Percentiles rank a stretch among this genome's conserved stretches.
Conservation (phyloP, 2,329 filamentous ascomycete genomes). For the Epichloe aotearoae region DNA sequence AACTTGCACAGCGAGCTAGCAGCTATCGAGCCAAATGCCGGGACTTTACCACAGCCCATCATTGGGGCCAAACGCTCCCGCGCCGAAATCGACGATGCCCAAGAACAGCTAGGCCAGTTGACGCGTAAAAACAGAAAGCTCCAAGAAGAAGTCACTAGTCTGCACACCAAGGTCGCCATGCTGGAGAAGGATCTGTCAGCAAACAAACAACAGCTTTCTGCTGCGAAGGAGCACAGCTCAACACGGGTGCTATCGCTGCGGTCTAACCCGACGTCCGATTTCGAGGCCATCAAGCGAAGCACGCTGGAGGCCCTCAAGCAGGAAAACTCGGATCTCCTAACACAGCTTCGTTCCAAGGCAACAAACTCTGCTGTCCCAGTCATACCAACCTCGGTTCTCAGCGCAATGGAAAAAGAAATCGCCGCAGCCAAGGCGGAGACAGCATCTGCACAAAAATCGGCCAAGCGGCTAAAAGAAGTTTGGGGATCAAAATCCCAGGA, state of each 20-base stretch:
- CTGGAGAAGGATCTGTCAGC: conserved; percentile 66
- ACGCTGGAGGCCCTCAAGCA: conserved; percentile 65
- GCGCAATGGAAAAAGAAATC: conserved; percentile 62
- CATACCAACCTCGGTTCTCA: conserved; percentile 66
- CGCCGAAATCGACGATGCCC: conserved; percentile 45
- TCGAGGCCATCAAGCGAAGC: conserved; percentile 69
- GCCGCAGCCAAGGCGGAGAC: conserved; percentile 56
- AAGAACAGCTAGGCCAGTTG: conserved; percentile 67
- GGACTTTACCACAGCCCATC: conserved; percentile 21
- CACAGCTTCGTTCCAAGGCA: conserved; percentile 45
- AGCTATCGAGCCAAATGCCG: conserved; percentile 37
- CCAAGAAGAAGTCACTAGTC: conserved; percentile 59
- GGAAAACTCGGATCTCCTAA: conserved; percentile 74
- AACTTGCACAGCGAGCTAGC: conserved; percentile 62
- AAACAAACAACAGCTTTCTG: conserved; percentile 56
- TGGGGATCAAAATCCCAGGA: conserved; percentile 85
- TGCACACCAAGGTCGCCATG: conserved; percentile 57
- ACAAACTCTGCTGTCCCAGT: conserved; percentile 37
- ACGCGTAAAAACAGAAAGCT: conserved; percentile 78
- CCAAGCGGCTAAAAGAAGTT: conserved; percentile 77
- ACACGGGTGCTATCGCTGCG: conserved; percentile 77
- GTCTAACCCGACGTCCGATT: conserved; percentile 81
- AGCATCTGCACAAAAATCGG: conserved; percentile 67
- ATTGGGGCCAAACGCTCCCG: conserved; percentile 51
- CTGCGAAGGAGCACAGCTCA: conserved; percentile 51